Conservation (phyloP, 2,329 filamentous ascomycete genomes). For the Parascedosporium putredinis region DNA sequence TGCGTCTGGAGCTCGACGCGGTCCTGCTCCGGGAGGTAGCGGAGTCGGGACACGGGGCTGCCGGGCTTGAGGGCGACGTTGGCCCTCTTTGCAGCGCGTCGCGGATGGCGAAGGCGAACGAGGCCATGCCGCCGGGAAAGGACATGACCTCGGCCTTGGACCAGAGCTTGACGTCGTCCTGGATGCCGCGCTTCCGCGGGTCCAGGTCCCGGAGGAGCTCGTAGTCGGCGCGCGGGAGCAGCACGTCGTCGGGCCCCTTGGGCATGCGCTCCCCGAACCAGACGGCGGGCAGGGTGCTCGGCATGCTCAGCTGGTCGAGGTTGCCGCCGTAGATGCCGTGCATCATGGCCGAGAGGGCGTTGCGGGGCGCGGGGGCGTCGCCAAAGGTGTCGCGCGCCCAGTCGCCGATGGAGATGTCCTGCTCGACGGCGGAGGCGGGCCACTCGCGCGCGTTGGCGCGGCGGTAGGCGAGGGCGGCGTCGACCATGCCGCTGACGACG, state of each 20-base stretch:
- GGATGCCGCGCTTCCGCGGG: constrained; percentile 17
- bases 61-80: constrained; percentile 51
- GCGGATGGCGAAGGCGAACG: constrained; percentile 45
- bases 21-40: constrained; percentile 24
- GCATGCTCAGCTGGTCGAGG: constrained; percentile 67
- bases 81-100: constrained; percentile 34
- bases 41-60: constrained; percentile 36
- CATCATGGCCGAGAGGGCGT: constrained; percentile 57
- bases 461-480: constrained; percentile 9
- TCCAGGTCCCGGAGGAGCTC: constrained; percentile 21
- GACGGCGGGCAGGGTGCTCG: constrained; percentile 41
- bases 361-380: constrained; percentile 49
- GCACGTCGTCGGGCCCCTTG: constrained; percentile 9
- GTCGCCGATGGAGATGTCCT: constrained; percentile 25
- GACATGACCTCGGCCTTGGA: constrained; percentile 19
- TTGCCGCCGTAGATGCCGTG: constrained; percentile 94
- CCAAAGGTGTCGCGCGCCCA: constrained; percentile 20
- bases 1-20: constrained; percentile 21
- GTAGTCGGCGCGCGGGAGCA: constrained; percentile 21
- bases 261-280: constrained; percentile 22
- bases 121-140: constrained; percentile 51
- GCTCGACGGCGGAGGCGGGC: constrained; percentile 15
- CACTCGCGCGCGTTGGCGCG: constrained; percentile 15
- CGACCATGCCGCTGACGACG: constrained; percentile 8
- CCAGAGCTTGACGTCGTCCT: constrained; percentile 10